phyloP scores from a whole-genome alignment of 257 asterid species.

The Nicotiana benthamiana region DNA sequence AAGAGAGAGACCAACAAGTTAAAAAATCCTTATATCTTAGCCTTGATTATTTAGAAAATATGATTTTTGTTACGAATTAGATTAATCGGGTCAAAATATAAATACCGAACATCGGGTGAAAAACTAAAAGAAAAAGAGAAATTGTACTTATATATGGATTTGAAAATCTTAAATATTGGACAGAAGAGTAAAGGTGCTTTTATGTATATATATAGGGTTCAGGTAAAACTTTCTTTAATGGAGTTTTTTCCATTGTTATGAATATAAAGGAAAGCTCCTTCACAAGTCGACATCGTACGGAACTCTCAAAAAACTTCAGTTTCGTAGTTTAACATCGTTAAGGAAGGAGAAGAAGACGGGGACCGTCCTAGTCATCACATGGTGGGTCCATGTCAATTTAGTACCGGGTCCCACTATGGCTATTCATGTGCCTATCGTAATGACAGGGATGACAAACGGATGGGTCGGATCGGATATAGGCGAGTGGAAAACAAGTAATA shows the following conservation, averaged over 20 bases:
- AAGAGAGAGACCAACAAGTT: no score
- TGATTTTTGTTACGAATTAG: no score
- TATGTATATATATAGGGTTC: neutral
- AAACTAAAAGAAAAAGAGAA: neutral
- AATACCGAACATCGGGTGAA: no score
- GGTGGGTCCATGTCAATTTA: slow-evolving; percentile 25
- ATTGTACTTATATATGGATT: neutral
- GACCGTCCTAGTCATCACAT: slow-evolving; percentile 24
- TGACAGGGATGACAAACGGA: no score
- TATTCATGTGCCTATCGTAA: slow-evolving; percentile 31
- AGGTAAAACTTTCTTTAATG: neutral
- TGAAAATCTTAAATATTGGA: neutral
- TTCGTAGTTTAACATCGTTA: neutral
- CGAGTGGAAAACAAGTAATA: no score
- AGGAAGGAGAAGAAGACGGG: neutral
- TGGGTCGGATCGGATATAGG: no score
- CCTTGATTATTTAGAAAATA: no score
- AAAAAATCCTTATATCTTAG: no score
- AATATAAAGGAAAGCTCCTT: slow-evolving; percentile 9
- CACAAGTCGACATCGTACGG: slow-evolving; percentile 20
- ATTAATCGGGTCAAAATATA: fast-evolving
- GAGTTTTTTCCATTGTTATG: neutral
- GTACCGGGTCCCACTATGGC: slow-evolving; percentile 13
- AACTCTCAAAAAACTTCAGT: neutral
- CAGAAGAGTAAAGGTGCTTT: neutral